Conservation (phyloP, 352 stramenopile genomes). For the Globisporangium megalacanthum region DNA sequence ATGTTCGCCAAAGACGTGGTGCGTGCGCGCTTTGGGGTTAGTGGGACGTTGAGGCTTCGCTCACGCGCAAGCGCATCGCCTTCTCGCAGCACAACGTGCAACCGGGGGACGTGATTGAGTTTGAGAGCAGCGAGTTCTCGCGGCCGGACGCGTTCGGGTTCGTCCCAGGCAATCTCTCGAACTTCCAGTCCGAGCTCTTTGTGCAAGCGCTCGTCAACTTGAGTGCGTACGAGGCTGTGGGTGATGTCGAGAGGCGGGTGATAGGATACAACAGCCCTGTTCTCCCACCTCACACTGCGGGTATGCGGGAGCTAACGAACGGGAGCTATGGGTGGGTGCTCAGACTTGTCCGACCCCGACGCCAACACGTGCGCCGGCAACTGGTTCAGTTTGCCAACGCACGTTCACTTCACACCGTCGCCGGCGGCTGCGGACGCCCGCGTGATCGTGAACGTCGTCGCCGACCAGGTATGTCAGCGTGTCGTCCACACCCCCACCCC, state of each 20-base stretch:
- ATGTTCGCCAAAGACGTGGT: slow-evolving; percentile 66
- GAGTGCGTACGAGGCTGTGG: slow-evolving; percentile 21
- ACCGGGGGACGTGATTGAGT: slow-evolving; percentile 50
- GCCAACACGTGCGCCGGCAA: slow-evolving; percentile 58
- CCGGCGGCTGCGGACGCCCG: slow-evolving; percentile 2
- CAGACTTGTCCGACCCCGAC: slow-evolving; percentile 64
- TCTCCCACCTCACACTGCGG: neutral
- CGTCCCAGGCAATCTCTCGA: slow-evolving; percentile 44
- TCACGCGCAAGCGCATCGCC: neutral
- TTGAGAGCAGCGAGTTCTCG: slow-evolving; percentile 59
- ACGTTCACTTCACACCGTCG: slow-evolving; percentile 26
- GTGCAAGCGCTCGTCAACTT: slow-evolving; percentile 65
- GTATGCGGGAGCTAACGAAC: too few relatives aligned
- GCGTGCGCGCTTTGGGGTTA: slow-evolving; percentile 5
- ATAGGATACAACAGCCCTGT: too few relatives aligned
- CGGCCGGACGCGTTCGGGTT: slow-evolving; percentile 53
- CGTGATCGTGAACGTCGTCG: slow-evolving; percentile 44
- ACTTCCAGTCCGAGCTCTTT: slow-evolving; percentile 37
- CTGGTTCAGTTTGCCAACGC: slow-evolving; percentile 48
- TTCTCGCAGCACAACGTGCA: slow-evolving; percentile 32
- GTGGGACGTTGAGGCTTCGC: neutral
- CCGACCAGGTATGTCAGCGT: slow-evolving; percentile 28
- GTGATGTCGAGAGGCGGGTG: too few relatives aligned
- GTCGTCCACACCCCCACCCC: neutral
- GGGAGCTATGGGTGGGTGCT: too few relatives aligned